phyloP scores from a whole-genome alignment of 805 yeast species.

The Starmerella bombicola region DNA sequence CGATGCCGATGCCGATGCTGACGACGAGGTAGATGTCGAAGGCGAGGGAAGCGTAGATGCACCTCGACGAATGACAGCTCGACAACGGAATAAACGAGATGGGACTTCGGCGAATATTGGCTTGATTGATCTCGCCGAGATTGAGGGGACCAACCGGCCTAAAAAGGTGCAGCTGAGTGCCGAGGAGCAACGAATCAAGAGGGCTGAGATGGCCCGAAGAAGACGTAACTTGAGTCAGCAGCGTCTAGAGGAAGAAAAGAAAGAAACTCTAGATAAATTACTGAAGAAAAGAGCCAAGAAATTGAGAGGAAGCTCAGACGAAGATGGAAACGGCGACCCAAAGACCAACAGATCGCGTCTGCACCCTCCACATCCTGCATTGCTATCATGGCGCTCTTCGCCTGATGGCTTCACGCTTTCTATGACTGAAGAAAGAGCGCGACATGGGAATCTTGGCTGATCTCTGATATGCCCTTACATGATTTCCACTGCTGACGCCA shows the following conservation, averaged over 20 bases:
- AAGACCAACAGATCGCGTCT: conserved; percentile 17
- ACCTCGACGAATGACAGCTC: conserved; percentile 29
- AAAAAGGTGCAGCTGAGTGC: conserved; percentile 55
- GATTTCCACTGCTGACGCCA: no score
- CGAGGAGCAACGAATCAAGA: conserved; percentile 67
- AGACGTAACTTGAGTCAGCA: conserved; percentile 74
- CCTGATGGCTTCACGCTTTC: conserved; percentile 18
- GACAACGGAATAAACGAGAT: conserved; percentile 29
- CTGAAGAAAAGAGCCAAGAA: conserved; percentile 60
- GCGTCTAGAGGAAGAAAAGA: conserved; percentile 80
- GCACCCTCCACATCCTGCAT: conserved; percentile 26
- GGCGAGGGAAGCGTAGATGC: conserved; percentile 10
- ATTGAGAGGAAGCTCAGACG: conserved; percentile 18
- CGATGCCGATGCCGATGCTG: conserved; percentile 19
- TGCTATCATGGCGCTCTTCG: conserved; percentile 24
- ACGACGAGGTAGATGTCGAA: conserved; percentile 20
- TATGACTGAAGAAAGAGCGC: conserved; percentile 20
- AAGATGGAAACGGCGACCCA: conserved; percentile 13
- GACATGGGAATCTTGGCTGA: not conserved
- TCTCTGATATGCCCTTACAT: no score
- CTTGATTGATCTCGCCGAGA: conserved; percentile 24
- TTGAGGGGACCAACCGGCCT: conserved; percentile 25
- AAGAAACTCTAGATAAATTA: conserved; percentile 77
- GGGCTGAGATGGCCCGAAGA: conserved; percentile 80
- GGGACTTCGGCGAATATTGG: conserved; percentile 19